These are phyloP conservation scores for Phytopythium boreale DNA, from an alignment of 352 stramenopile genomes.

Conservation along the genomic window DNA sequence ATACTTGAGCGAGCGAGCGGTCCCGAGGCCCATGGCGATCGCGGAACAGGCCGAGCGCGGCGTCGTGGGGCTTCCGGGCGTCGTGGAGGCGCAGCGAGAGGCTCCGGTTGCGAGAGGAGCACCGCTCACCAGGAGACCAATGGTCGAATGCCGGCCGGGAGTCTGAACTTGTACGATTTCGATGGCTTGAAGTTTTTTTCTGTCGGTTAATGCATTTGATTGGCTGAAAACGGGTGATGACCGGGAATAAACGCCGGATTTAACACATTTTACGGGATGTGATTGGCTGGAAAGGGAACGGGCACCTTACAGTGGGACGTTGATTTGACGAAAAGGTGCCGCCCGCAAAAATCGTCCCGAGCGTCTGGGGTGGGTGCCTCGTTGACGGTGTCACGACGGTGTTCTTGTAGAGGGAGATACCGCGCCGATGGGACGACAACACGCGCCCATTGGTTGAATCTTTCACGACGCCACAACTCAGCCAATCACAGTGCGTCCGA, in stretches of 20 bases:
- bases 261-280: background rate
- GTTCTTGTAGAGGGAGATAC: conserved; percentile 8
- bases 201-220: background rate
- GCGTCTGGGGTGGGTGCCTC: too few species aligned
- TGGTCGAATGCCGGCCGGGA: too few species aligned
- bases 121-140: background rate
- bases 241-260: background rate
- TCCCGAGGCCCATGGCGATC: conserved; percentile 25
- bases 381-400: background rate
- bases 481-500: background rate
- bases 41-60: background rate
- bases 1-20: conserved; percentile 63
- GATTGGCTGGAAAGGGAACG: background rate
- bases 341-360: background rate
- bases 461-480: background rate
- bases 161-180: background rate
- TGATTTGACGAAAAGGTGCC: background rate
- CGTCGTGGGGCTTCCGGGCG: background rate
- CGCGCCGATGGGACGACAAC: background rate
- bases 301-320: background rate
- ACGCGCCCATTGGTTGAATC: background rate
- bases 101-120: conserved; percentile 7
- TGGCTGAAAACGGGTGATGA: conserved; percentile 3
- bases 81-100: conserved; percentile 1
- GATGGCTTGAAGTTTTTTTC: conserved; percentile 4